These are phyloP conservation scores for Nemophila menziesii DNA, from an alignment of 257 asterid genomes.

Conservation along the genomic window DNA sequence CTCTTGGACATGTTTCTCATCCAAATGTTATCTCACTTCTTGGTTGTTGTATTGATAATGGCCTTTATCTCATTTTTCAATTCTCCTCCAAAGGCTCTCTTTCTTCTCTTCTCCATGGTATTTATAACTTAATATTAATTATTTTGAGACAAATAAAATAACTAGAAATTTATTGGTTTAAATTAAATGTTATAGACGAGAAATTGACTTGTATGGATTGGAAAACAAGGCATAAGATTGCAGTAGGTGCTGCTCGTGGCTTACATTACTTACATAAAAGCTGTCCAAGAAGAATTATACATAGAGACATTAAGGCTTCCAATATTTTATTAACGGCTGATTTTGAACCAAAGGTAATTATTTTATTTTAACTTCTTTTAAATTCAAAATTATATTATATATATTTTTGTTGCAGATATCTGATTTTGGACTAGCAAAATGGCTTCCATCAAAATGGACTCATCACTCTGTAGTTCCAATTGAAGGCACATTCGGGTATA, in stretches of 20 bases:
- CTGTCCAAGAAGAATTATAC: conserved; percentile 90
- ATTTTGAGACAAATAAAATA: too few species aligned
- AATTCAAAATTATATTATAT: background rate
- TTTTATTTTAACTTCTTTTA: background rate
- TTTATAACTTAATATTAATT: background rate
- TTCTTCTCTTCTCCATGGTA: conserved; percentile 85
- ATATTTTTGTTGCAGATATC: conserved; percentile 47
- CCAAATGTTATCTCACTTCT: conserved; percentile 63
- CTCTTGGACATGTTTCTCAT: conserved; percentile 78
- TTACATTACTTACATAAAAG: conserved; percentile 74
- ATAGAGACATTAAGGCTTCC: conserved; percentile 81
- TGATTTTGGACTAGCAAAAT: conserved; percentile 91
- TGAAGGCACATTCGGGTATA: conserved; percentile 95
- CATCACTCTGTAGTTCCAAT: conserved; percentile 91
- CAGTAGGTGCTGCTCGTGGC: conserved; percentile 78
- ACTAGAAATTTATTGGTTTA: too few species aligned
- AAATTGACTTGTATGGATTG: conserved; percentile 54
- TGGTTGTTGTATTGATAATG: conserved; percentile 84
- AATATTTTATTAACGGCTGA: conserved; percentile 54
- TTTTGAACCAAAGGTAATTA: conserved; percentile 75
- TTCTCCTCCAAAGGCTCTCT: conserved; percentile 88
- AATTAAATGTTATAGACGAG: conserved; percentile 48
- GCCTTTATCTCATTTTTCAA: conserved; percentile 82
- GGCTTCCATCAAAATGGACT: conserved; percentile 98
- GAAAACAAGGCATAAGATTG: conserved; percentile 81